Conservation (phyloP, 2,329 filamentous ascomycete species). For the Trichoderma simmonsii region DNA sequence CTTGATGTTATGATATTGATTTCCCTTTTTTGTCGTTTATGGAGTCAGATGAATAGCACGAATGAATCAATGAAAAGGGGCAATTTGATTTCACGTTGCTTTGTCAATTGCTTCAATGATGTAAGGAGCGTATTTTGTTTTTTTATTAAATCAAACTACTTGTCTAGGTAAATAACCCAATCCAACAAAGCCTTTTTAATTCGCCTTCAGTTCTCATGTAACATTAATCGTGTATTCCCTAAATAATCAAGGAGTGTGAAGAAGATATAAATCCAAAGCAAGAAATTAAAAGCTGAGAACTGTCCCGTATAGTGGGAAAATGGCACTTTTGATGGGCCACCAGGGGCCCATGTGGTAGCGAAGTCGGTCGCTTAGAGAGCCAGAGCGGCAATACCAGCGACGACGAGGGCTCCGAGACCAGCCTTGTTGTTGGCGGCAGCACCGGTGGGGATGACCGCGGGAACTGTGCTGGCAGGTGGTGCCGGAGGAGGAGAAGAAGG, state of each 20-base stretch:
- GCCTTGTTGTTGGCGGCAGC: constrained; percentile 37
- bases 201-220: constrained; percentile 8
- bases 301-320: background rate
- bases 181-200: background rate
- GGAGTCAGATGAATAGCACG: background rate
- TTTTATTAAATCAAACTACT: background rate
- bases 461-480: constrained; percentile 19
- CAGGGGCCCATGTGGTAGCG: background rate
- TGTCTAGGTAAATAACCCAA: background rate
- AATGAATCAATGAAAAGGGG: background rate
- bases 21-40: background rate
- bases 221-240: background rate
- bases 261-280: background rate
- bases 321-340: background rate
- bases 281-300: constrained; percentile 2
- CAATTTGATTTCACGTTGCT: background rate
- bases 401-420: constrained; percentile 36
- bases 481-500: constrained; percentile 10
- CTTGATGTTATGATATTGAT: background rate
- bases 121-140: constrained; percentile 14
- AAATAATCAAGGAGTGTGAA: constrained; percentile 12
- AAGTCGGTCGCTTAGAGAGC: constrained; percentile 30
- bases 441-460: constrained; percentile 34
- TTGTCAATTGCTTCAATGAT: background rate
- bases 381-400: constrained; percentile 40